Evolutionary conservation across 2,329 filamentous ascomycete genomes (phyloP), one percentile per base, ranked within the genome.

Genomic region (Pestalotiopsis sp.): DNA sequence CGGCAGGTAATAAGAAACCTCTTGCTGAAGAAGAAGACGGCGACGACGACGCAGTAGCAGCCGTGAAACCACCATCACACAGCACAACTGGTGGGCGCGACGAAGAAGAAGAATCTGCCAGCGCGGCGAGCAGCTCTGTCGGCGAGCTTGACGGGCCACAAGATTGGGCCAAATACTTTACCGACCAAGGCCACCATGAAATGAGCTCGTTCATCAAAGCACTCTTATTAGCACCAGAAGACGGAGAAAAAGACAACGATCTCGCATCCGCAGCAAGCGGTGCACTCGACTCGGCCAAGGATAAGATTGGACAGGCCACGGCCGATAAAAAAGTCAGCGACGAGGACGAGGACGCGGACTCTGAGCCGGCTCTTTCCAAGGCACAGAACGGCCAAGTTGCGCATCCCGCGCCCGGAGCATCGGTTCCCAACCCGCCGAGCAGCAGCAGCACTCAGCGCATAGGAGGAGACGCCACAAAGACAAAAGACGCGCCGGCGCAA

Each of bases 181-280:
- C 66, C 58, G 75, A 77, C 11, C 68, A 73, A 13, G 77, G 74
- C 1, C 71, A 74, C 38, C 69, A 70, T 6, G 77, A 77, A 68
- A 77, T 79, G 76, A 75, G 74, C 58, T 66, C 66, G 36, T 79
- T 77, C 25, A 68, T 77, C 52, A 71, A 70, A 31, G 73, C 74
- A 12, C 70, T 78, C 9, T 23, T 71, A 6, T 71, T 71, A 39
- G 41, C 66, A 20, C 25, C 68, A 23, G 64, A 69, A n/a, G 62
- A 36, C 9, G 31, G 7, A 36, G 31, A 36, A 36, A 7, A 9
- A 6, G 31, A 36, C 2, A 9, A 36, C 31, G 31, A 68, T 17
- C 65, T 69, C 23, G 36, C 64, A 20, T 60, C 57, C n/a, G 20
- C 64, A 41, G 64, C 31, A n/a, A 17, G 13, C 56, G 27, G 56